Conservation (phyloP, 129 eudicot species). For the Arctium lappa region DNA sequence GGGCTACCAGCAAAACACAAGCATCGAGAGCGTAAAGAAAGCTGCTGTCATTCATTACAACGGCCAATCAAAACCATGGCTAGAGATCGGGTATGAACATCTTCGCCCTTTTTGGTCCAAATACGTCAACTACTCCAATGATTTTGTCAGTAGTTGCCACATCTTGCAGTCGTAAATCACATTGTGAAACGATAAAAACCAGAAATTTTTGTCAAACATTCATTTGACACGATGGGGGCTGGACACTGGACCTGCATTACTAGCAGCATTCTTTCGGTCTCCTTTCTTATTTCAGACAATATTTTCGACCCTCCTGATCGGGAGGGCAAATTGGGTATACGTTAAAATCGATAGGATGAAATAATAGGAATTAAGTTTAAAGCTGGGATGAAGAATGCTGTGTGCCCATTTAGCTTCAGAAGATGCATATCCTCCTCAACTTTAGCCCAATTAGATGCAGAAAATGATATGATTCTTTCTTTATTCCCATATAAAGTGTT, state of each 20-base stretch:
- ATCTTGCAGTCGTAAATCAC: constrained; percentile 58
- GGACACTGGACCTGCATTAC: not conserved
- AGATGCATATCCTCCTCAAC: constrained; percentile 21
- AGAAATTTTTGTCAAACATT: constrained; percentile 22
- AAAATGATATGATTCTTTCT: constrained; percentile 16
- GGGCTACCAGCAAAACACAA: constrained; percentile 88
- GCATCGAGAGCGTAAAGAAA: constrained; percentile 64
- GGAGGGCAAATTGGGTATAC: constrained; percentile 22
- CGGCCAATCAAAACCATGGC: constrained; percentile 98
- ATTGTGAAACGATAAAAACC: not conserved
- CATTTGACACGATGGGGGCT: constrained; percentile 13
- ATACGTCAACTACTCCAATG: constrained; percentile 85
- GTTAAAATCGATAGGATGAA: constrained; percentile 24
- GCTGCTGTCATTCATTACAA: constrained; percentile 99
- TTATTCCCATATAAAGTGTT: constrained; percentile 27
- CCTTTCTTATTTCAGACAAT: constrained; percentile 26
- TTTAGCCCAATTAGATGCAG: constrained; percentile 20
- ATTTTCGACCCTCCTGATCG: constrained; percentile 30
- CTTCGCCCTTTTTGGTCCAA: constrained; percentile 97
- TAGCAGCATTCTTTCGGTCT: constrained; percentile 17
- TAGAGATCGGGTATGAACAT: constrained; percentile 89
- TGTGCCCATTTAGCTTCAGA: constrained; percentile 13
- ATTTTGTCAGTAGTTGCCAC: constrained; percentile 78
- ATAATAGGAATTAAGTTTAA: constrained; percentile 24
- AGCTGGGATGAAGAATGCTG: constrained; percentile 16